Evolutionary conservation across 768 basidiomycete species (phyloP), one percentile per base, ranked within the genome.

Genomic region (Pleurotus giganteus): DNA sequence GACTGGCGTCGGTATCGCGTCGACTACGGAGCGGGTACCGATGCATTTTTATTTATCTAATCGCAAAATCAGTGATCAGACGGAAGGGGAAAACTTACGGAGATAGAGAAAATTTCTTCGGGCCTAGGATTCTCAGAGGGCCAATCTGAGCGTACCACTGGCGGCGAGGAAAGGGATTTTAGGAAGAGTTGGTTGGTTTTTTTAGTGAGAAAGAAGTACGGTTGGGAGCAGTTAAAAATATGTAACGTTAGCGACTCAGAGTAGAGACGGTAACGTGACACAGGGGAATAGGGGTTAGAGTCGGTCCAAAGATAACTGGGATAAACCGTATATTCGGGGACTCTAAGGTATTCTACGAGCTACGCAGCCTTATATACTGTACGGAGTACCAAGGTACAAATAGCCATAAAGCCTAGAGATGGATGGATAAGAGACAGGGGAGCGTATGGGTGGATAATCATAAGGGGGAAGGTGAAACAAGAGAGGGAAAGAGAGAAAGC

Each of bases 141-240:
- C 45, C 45, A 47, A 29, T 15, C 24, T 29, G 45, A 29, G 45
- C 24, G 45, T 0, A 44, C 43, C 23, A 44, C 11, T 19, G 15
- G 7, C 5, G 12, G 4, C 13, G 12, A 9, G 15, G 45, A 29
- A 26, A n/a, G 19, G 19, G 13, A 23, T 11, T 29, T n/a, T 15
- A 15, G 27, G n/a, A 19, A 29, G 11, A 29, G 26, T 21, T 26
- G 45, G 43, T 21, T 44, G 37, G 21, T 39, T 21, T n/a, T n/a
- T 15, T n/a, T 39, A 13, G 37, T 15, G 37, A 39, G 21, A 39
- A 19, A 21, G 21, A 39, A 15, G 15, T 17, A 24, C 19, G n/a
- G 43, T n/a, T 44, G 43, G 1, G 43, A 12, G n/a, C 45, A 26
- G 27, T 47, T 26, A 47, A 47, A 47, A 47, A 47, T 47, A 47